Base-by-base conservation (phyloP, 345 rosid genomes). In the Lepidium didymum region DNA sequence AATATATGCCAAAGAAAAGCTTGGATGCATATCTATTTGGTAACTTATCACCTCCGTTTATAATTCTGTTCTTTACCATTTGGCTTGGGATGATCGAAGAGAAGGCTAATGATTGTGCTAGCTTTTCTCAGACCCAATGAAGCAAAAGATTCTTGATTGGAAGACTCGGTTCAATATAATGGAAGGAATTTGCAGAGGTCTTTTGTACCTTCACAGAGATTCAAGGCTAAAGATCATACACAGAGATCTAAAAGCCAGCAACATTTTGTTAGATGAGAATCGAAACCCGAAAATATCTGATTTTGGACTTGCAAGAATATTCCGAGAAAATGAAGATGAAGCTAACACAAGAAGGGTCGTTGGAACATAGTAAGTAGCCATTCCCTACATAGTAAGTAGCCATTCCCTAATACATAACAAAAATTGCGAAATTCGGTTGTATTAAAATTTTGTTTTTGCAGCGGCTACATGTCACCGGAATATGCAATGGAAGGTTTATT, bases 181-280 rank as follows among this genome's bases (percentile, higher is more conserved):
- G 50, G 76, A 71, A 25, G 88, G 89, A 64, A 79, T 84, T 4
- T 56, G 79, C 56, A 69, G 85, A 79, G 86, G 83, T 10, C 81
- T 80, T 5, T 14, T 79, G 27, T 80, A 80, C 53, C 81, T 84
- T 34, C 85, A 84, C n/a, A 46, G 76, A 41, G 89, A 84, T 52
- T 84, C 89, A 3, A 80, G 83, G 60, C 67, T 84, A 11, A 64
- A 62, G 25, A 80, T 84, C 53, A 82, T 80, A 34, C 88, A 82
- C 34, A 65, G 86, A 43, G 88, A 84, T 77, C 53, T 84, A 3
- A 84, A 79, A 73, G 64, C 78, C 1, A 72, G 86, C 50, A 82
- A 82, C 56, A 77, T 85, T 42, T 73, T 85, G 63, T 73, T 85
- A 37, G 89, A 85, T 62, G 78, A 85, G 45, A 68, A 77, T 38